Evolutionary conservation across 2,329 filamentous ascomycete species (phyloP).

Genomic region (Aspergillus sp.): DNA sequence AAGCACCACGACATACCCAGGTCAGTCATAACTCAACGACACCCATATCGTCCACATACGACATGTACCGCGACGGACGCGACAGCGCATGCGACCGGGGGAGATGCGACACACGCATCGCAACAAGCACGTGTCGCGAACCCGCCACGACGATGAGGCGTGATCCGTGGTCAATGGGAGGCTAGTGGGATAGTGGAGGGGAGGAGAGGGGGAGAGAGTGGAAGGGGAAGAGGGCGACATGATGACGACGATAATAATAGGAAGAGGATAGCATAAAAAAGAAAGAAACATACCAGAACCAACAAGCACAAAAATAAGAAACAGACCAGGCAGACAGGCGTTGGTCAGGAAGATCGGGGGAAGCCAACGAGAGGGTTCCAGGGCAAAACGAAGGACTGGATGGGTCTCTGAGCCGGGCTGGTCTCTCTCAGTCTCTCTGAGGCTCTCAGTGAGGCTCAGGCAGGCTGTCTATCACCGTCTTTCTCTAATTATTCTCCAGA

Average conservation of each 20-base stretch:
- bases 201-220: neutral
- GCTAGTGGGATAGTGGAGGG: neutral
- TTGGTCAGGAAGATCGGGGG: too few species aligned
- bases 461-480: too few species aligned
- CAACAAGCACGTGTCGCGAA: constrained; percentile 6
- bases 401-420: too few species aligned
- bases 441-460: too few species aligned
- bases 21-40: constrained; percentile 9
- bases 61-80: constrained; percentile 6
- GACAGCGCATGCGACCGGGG: constrained; percentile 8
- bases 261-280: constrained; percentile 1
- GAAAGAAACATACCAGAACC: constrained; percentile 1
- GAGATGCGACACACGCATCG: too few species aligned
- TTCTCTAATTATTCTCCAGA: neutral
- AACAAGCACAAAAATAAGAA: too few species aligned
- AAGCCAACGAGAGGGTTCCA: too few species aligned
- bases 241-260: constrained; percentile 1
- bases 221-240: constrained; percentile 3
- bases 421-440: too few species aligned
- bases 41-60: neutral
- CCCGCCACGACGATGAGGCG: constrained; percentile 1
- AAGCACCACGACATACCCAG: constrained; percentile 3
- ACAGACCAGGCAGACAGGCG: too few species aligned
- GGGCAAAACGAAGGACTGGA: too few species aligned
- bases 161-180: too few species aligned